phyloP scores from a whole-genome alignment of 139 green algal species.

The Picochlorum sp. region DNA sequence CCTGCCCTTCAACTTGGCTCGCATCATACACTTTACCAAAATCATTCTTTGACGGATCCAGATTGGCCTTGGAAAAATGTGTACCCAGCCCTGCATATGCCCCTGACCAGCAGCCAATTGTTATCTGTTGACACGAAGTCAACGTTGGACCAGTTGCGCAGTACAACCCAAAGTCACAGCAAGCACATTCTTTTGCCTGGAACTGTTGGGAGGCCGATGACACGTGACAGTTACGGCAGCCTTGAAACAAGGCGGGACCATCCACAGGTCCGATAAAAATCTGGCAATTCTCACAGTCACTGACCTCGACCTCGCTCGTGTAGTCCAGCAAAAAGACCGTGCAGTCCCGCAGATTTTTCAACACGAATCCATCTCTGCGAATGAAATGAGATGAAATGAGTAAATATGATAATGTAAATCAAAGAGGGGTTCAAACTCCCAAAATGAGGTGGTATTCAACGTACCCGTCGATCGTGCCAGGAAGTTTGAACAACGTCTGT shows the following conservation, averaged over 20 bases:
- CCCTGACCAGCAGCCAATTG: conserved; percentile 42
- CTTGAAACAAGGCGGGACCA: conserved; percentile 33
- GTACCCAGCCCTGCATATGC: conserved; percentile 32
- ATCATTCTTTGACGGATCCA: conserved; percentile 48
- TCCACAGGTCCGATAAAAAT: conserved; percentile 52
- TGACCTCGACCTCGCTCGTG: conserved; percentile 34
- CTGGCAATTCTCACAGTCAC: conserved; percentile 32
- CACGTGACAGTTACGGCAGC: conserved; percentile 22
- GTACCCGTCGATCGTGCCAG: conserved; percentile 38
- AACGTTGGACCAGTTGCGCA: conserved; percentile 43
- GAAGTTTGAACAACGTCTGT: conserved; percentile 29
- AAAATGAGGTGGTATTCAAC: not conserved
- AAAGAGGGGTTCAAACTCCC: not conserved
- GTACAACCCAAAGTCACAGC: conserved; percentile 43
- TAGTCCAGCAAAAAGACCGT: conserved; percentile 48
- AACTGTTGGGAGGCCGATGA: conserved; percentile 34
- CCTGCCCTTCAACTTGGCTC: conserved; percentile 1
- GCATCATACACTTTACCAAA: conserved; percentile 48
- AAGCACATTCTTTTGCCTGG: conserved; percentile 26
- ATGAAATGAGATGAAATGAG: not conserved
- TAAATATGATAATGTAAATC: not conserved
- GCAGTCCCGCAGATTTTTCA: not conserved
- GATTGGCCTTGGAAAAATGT: conserved; percentile 42
- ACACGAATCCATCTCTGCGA: conserved; percentile 25
- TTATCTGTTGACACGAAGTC: conserved; percentile 19